Conservation (phyloP, 2,329 filamentous ascomycete species). For the Alternaria brassicicola region DNA sequence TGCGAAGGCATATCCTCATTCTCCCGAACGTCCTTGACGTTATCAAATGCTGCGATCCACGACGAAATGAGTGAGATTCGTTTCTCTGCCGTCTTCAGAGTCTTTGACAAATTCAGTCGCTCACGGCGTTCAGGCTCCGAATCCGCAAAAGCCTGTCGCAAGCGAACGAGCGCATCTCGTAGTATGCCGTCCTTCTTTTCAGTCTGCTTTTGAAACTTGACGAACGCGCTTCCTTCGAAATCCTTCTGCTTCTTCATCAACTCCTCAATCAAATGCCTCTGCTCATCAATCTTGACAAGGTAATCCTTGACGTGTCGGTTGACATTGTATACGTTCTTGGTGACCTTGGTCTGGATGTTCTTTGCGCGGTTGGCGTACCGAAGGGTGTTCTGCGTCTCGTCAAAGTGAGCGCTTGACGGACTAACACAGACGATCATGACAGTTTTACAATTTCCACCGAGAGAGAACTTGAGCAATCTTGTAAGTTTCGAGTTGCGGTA, state of each 20-base stretch:
- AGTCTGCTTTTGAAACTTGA: conserved; percentile 88
- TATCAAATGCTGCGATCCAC: conserved; percentile 92
- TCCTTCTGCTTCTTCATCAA: conserved; percentile 92
- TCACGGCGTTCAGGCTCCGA: conserved; percentile 78
- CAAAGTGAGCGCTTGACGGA: conserved; percentile 93
- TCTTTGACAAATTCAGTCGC: conserved; percentile 78
- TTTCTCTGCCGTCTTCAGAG: conserved; percentile 79
- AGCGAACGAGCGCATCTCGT: conserved; percentile 78
- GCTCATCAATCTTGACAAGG: conserved; percentile 98
- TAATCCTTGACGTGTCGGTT: conserved; percentile 99
- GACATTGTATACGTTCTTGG: conserved; percentile 98
- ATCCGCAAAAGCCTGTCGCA: conserved; percentile 84
- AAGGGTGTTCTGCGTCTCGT: conserved; percentile 97
- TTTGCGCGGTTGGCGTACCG: conserved; percentile 97
- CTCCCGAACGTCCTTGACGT: conserved; percentile 74
- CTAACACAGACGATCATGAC: conserved; percentile 99
- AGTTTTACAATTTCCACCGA: conserved; percentile 97
- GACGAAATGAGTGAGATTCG: conserved; percentile 84
- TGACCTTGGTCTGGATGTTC: conserved; percentile 99
- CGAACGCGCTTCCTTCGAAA: conserved; percentile 77
- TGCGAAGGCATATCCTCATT: conserved; percentile 69
- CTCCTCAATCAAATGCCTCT: conserved; percentile 96
- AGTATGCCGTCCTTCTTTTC: conserved; percentile 80
- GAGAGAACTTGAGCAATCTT: conserved; percentile 90
- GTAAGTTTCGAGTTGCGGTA: conserved; percentile 99